Percentiles rank a stretch among this genome's conserved stretches.
These are phyloP conservation scores for Brassica cretica DNA, from an alignment of 345 rosid genomes.

Conservation along the genomic window DNA sequence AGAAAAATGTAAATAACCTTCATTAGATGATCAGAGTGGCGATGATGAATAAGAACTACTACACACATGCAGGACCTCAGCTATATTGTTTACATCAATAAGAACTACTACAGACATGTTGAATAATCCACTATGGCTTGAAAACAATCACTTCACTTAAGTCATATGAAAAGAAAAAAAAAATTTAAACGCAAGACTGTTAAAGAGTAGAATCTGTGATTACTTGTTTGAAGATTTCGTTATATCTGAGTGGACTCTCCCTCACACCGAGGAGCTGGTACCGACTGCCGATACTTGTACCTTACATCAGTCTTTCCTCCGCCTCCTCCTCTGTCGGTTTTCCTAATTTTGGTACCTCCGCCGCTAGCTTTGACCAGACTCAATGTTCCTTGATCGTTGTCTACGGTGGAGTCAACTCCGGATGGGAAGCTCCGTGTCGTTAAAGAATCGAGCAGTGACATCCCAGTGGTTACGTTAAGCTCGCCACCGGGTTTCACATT, in stretches of 20 bases:
- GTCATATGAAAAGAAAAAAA: background rate
- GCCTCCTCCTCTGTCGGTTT: background rate
- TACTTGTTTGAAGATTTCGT: too few relatives aligned
- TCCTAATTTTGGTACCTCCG: background rate
- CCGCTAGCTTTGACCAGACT: background rate
- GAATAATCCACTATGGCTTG: constrained; percentile 95
- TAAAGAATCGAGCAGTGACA: background rate
- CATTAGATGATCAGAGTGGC: constrained; percentile 54
- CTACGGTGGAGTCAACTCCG: background rate
- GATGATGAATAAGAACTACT: constrained; percentile 55
- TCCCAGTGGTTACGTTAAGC: background rate
- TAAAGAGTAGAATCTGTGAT: too few relatives aligned
- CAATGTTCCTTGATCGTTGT: background rate
- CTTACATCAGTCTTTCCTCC: background rate
- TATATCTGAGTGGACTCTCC: too few relatives aligned
- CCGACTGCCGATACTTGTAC: too few relatives aligned
- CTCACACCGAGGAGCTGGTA: too few relatives aligned
- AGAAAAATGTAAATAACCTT: constrained; percentile 45
- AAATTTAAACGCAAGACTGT: too few relatives aligned
- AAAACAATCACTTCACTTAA: background rate
- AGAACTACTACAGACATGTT: constrained; percentile 93
- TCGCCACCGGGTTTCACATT: background rate
- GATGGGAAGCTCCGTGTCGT: background rate
- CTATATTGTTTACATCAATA: constrained; percentile 87
- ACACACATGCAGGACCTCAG: too few relatives aligned